phyloP scores from a whole-genome alignment of 2,329 filamentous ascomycete genomes.

The Camillea tinctor region DNA sequence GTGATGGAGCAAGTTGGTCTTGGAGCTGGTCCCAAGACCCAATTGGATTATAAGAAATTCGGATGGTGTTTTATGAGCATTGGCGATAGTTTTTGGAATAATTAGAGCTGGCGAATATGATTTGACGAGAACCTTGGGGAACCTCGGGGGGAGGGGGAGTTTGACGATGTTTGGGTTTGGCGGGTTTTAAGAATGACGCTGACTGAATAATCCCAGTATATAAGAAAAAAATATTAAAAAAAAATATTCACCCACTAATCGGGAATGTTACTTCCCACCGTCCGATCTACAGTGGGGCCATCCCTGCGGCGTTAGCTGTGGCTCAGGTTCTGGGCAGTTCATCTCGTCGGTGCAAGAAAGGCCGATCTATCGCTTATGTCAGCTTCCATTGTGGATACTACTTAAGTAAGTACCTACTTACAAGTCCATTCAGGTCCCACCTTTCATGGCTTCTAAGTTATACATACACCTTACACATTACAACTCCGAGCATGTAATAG shows the following conservation, averaged over 20 bases:
- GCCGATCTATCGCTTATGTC: not conserved
- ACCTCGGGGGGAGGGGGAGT: too few species aligned
- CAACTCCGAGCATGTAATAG: too few species aligned
- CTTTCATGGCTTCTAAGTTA: too few species aligned
- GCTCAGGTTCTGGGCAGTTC: too few species aligned
- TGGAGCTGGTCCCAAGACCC: slow-evolving; percentile 22
- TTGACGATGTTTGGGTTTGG: slow-evolving; percentile 3
- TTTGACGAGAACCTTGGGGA: slow-evolving; percentile 1
- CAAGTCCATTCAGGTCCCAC: too few species aligned
- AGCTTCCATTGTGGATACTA: not conserved
- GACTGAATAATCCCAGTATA: slow-evolving; percentile 2
- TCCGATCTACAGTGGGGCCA: too few species aligned
- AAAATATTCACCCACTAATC: slow-evolving; percentile 11
- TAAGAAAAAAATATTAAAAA: not conserved
- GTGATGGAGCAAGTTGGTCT: slow-evolving; percentile 15
- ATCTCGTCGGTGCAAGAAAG: not conserved
- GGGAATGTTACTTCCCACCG: too few species aligned
- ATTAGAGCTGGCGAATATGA: not conserved
- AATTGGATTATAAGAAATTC: slow-evolving; percentile 30
- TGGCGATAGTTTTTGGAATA: slow-evolving; percentile 3
- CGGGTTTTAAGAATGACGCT: slow-evolving; percentile 3
- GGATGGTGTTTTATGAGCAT: slow-evolving; percentile 18
- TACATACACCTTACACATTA: too few species aligned
- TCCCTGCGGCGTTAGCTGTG: too few species aligned
- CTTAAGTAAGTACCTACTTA: too few species aligned